A percentile compares a stretch with the other conserved stretches of the same genome.
These are phyloP conservation scores for Vigna radiata DNA, from an alignment of 306 rosid species.

Conservation along the genomic window DNA sequence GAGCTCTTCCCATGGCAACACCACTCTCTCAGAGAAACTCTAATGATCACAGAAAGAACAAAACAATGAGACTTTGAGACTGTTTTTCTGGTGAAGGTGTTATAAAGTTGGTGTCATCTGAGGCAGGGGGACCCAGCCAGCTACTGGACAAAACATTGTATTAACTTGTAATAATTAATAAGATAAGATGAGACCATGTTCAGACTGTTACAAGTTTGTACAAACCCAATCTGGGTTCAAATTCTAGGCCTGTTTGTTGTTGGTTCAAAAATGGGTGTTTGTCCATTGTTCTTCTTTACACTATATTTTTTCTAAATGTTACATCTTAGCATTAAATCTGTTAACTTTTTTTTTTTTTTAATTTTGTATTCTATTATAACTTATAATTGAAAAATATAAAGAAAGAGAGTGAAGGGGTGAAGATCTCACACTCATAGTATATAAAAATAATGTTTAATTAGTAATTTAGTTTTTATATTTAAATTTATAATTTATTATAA, in stretches of 20 bases:
- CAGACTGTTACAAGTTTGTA: constrained; percentile 8
- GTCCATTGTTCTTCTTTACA: neutral
- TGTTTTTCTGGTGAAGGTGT: constrained; percentile 30
- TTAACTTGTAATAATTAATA: constrained; percentile 7
- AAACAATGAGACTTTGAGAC: constrained; percentile 7
- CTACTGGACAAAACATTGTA: constrained; percentile 25
- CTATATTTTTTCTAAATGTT: too few relatives aligned
- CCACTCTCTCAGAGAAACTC: neutral
- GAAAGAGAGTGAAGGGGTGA: too few relatives aligned
- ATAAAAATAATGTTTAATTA: too few relatives aligned
- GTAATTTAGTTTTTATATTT: too few relatives aligned
- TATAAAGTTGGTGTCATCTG: constrained; percentile 49
- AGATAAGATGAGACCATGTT: constrained; percentile 1
- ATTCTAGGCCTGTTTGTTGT: constrained; percentile 1
- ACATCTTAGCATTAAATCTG: too few relatives aligned
- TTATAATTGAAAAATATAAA: too few relatives aligned
- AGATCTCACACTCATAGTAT: too few relatives aligned
- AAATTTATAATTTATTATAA: too few relatives aligned
- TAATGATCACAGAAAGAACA: constrained; percentile 34
- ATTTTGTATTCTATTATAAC: too few relatives aligned
- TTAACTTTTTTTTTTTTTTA: too few relatives aligned
- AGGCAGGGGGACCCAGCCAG: constrained; percentile 51
- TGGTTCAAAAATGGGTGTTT: neutral
- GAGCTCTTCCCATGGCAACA: constrained; percentile 84
- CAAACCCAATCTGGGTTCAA: constrained; percentile 11